Evolutionary conservation across 2,329 filamentous ascomycete species (phyloP).

Genomic region (Diaporthe helianthi): DNA sequence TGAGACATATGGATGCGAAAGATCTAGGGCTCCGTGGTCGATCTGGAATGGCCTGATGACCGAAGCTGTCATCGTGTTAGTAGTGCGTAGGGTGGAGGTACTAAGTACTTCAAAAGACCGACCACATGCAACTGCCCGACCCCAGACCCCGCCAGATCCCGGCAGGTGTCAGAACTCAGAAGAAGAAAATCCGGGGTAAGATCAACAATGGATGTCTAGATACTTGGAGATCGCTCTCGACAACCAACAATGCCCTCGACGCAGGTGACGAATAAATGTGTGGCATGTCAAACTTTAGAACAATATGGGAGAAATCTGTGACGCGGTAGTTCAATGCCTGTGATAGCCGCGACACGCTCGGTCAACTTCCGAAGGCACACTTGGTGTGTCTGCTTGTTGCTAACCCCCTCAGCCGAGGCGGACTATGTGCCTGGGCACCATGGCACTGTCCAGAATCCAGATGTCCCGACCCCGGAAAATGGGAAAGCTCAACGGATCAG

Average conservation of each 20-base stretch:
- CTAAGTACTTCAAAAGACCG: too few species aligned
- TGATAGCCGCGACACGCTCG: constrained; percentile 14
- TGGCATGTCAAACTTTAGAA: neutral
- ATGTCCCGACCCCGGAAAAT: constrained; percentile 14
- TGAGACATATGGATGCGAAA: constrained; percentile 3
- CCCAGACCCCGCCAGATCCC: constrained; percentile 14
- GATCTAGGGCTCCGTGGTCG: constrained; percentile 8
- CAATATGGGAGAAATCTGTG: constrained; percentile 20
- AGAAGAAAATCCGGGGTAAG: constrained; percentile 1
- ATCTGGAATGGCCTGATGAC: constrained; percentile 21
- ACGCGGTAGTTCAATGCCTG: constrained; percentile 10
- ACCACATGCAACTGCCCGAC: neutral
- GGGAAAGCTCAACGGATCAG: constrained; percentile 8
- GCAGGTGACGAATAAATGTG: constrained; percentile 2
- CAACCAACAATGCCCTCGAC: neutral
- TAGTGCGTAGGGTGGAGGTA: neutral
- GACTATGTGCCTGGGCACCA: constrained; percentile 4
- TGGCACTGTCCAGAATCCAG: neutral
- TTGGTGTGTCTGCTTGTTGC: constrained; percentile 19
- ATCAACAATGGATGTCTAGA: constrained; percentile 11
- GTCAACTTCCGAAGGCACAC: constrained; percentile 8
- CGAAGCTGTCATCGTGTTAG: constrained; percentile 23
- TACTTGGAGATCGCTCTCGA: constrained; percentile 10
- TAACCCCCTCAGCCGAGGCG: constrained; percentile 6
- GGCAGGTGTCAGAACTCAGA: constrained; percentile 17